Evolutionary conservation across 176 grass and related monocot species (phyloP).

Genomic region (Dactylis glomerata): DNA sequence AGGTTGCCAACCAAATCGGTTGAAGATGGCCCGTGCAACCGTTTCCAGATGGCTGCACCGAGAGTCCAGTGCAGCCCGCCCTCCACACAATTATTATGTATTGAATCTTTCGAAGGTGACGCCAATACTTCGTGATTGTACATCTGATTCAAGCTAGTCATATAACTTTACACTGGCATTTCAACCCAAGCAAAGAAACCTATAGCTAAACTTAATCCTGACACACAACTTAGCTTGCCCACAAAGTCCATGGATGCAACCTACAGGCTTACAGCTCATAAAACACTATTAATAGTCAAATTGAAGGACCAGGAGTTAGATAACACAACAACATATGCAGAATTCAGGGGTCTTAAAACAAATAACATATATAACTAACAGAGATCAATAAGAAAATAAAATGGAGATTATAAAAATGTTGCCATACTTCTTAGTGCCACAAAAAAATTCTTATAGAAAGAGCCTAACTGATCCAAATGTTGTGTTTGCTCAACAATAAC

Average conservation of each 20-base stretch:
- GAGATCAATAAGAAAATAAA: not conserved
- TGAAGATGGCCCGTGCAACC: not conserved
- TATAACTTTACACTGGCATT: not conserved
- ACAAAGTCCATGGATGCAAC: not conserved
- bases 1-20: not conserved
- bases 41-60: not conserved
- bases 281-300: not conserved
- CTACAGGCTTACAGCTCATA: not conserved
- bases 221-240: not conserved
- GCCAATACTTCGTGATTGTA: not conserved
- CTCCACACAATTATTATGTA: not conserved
- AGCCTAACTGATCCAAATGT: slow-evolving; percentile 12
- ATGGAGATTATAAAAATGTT: not conserved
- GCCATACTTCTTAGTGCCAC: not conserved
- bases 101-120: not conserved
- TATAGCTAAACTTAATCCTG: not conserved
- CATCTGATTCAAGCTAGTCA: slow-evolving; percentile 5
- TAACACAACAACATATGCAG: slow-evolving; percentile 10
- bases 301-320: not conserved
- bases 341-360: not conserved
- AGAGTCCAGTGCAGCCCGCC: not conserved
- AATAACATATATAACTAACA: not conserved
- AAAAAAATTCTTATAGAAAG: not conserved
- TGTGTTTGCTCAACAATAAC: not conserved
- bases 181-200: not conserved